Evolutionary conservation across 306 rosid genomes (phyloP), one percentile per base, ranked within the genome.

Genomic region (Quercus dentata): DNA sequence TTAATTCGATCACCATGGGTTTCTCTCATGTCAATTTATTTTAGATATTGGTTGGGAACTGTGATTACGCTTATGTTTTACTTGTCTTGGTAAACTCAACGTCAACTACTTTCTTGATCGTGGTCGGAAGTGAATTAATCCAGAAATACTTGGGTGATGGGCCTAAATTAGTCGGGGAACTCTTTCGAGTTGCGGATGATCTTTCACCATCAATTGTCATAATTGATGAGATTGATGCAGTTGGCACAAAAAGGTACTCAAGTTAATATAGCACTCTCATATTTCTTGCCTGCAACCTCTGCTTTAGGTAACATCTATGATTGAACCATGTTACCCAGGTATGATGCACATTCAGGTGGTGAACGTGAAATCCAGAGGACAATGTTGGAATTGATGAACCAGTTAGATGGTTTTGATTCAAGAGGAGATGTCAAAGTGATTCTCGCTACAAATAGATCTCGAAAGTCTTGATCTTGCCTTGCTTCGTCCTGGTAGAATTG

Each of bases 341-440:
- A 88, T 19, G 89, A 86, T 83, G 91, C 89, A 11, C 91, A 86
- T 59, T 88, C 91, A 1, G 91, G 91, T 56, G 91, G 91, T 63
- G 91, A 88, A 71, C 86, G 91, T 15, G 92, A 88, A 67, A 88
- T 86, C 23, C 90, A 86, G 51, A 82, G 92, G 76, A 88, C 88
- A n/a, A 86, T 88, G 90, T 84, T 84, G 88, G 89, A 88, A 52
- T 61, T 88, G 17, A 71, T 88, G 74, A 88, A 86, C 80, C 90
- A 86, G 51, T 77, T 88, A 33, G 92, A 88, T 59, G 92, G 92
- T 25, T 86, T 88, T 71, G 90, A 88, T 80, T 86, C 90, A 4
- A 86, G 92, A 69, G 92, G 90, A 77, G 90, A 88, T 77, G 92
- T 88, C 3, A 88, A 86, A 77, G 90, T 88, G 63, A 86, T 88